These are phyloP conservation scores for Colletotrichum trifolii DNA, from an alignment of 2,329 filamentous ascomycete genomes.

Conservation along the genomic window DNA sequence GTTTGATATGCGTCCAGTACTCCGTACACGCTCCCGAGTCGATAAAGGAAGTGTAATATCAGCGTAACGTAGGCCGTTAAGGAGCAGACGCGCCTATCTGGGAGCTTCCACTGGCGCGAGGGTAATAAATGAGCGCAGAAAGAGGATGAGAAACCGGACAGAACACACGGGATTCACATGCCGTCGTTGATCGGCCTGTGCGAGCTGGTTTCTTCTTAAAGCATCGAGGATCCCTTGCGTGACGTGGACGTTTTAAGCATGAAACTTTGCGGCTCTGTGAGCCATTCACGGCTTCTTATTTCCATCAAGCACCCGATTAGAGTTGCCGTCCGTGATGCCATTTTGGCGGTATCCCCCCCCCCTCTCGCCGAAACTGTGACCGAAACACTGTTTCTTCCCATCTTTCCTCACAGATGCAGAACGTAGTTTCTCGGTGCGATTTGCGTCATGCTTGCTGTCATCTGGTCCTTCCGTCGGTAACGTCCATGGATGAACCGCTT, in stretches of 20 bases:
- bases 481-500: slow-evolving; percentile 6
- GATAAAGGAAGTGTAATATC: neutral
- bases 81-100: too few species aligned
- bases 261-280: slow-evolving; percentile 28
- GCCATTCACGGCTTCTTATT: slow-evolving; percentile 27
- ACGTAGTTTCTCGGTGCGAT: neutral
- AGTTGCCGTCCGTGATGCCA: slow-evolving; percentile 20
- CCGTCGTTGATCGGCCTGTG: slow-evolving; percentile 3
- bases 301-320: slow-evolving; percentile 11
- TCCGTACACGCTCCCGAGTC: neutral
- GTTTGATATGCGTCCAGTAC: neutral
- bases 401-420: slow-evolving; percentile 5
- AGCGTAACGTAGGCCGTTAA: neutral
- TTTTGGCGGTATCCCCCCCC: neutral
- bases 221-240: neutral
- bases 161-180: slow-evolving; percentile 7
- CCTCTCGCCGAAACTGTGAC: slow-evolving; percentile 21
- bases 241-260: slow-evolving; percentile 28
- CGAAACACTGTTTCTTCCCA: slow-evolving; percentile 17
- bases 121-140: too few species aligned
- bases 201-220: slow-evolving; percentile 11
- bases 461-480: slow-evolving; percentile 8
- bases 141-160: too few species aligned
- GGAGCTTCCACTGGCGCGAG: too few species aligned
- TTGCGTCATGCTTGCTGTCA: slow-evolving; percentile 21